Evolutionary conservation across 441 rosid genomes (phyloP).

Genomic region (Syzygium syzygioides): DNA sequence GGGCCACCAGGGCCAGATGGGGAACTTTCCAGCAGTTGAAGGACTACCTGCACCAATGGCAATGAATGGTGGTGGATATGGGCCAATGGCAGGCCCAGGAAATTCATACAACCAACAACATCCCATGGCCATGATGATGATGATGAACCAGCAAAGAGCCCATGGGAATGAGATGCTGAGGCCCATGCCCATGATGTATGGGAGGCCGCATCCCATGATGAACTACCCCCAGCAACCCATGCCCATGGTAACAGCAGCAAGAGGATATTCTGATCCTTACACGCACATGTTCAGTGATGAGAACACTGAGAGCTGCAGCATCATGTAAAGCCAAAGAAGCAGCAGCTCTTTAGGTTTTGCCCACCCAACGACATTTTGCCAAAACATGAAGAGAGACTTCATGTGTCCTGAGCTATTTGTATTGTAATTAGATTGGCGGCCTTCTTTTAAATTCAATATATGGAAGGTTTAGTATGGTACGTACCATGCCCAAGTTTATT

Average conservation of each 20-base stretch:
- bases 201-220: slow-evolving; percentile 3
- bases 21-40: not conserved
- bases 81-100: not conserved
- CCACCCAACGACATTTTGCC: not conserved
- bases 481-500: not conserved
- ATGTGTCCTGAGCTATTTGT: not conserved
- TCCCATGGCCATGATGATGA: slow-evolving; percentile 4
- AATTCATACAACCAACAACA: slow-evolving; percentile 1
- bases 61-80: slow-evolving; percentile 1
- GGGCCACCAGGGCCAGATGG: not conserved
- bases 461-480: not conserved
- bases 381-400: not conserved
- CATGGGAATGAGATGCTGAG: slow-evolving; percentile 2
- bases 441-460: not conserved
- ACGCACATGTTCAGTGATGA: slow-evolving; percentile 12
- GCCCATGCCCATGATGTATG: slow-evolving; percentile 9
- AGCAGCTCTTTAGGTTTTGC: not conserved
- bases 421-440: not conserved
- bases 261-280: slow-evolving; percentile 1
- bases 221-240: not conserved
- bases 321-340: slow-evolving; percentile 5
- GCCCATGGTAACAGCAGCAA: not conserved
- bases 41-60: slow-evolving; percentile 2
- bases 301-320: slow-evolving; percentile 8
- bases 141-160: slow-evolving; percentile 9